Evolutionary conservation across 805 yeast species (phyloP), one percentile per base, ranked within the genome.

Genomic region (Zygotorulaspora chibaensis): DNA sequence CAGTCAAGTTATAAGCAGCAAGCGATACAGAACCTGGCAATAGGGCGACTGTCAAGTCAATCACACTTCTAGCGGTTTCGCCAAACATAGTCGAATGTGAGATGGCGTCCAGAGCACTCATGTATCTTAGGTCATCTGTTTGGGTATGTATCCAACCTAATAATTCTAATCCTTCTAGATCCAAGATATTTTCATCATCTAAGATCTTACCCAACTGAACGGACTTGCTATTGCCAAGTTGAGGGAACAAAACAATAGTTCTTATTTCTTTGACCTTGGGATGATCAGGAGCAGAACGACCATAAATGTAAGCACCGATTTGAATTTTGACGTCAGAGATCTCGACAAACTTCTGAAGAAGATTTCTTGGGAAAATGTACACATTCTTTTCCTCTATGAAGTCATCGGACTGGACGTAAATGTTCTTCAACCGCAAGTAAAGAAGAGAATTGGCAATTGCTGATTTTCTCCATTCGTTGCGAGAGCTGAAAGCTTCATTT

Each of bases 91-190:
- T 59, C 5, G 73, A 51, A 45, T 81, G 84, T 0, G 80, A 75
- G 2, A 84, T 74, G 12, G 87, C 77, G 53, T 91, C 97, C 29
- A 74, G 67, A 0, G 96, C 81, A 5, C 84, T 70, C 69, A 90
- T 75, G 42, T 73, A 71, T 40, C 77, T 76, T 5, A 74, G 53
- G 31, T 86, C 96, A 15, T 77, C 78, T 1, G 84, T 74, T 62
- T 84, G 88, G 0, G 97, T 87, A 61, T 91, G 97, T n/a, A 93
- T 76, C 96, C 96, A 87, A 1, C 99, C 99, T 13, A 93, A 65
- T 4, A 93, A 77, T 57, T 88, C 90, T 29, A 87, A 63, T 1
- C 78, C 84, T n/a, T 73, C 70, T 9, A 76, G 55, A 38, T 68
- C 69, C 16, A 68, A 67, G 18, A 51, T 45, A 8, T 67, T 56